Evolutionary conservation across 2,329 filamentous ascomycete genomes (phyloP).

Genomic region (Xylariaceae sp.): DNA sequence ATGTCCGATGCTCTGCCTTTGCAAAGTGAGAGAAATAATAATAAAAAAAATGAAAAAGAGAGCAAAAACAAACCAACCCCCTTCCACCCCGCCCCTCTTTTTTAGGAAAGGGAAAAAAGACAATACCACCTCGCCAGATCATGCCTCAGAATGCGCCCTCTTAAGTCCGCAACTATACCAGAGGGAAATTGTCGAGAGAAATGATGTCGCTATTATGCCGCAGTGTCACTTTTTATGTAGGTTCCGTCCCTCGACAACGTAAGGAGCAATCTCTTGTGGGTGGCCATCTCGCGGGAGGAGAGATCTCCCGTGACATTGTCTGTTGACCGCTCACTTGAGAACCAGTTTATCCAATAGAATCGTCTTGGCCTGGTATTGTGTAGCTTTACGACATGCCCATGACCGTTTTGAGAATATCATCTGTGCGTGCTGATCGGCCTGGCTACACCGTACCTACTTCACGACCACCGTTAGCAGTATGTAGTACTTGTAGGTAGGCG

Average conservation of each 20-base stretch:
- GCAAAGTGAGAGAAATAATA: neutral
- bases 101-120: neutral
- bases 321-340: constrained; percentile 28
- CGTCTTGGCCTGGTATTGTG: constrained; percentile 16
- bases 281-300: neutral
- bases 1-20: constrained; percentile 7
- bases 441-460: neutral
- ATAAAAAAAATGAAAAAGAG: neutral
- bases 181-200: constrained; percentile 5
- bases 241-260: constrained; percentile 6
- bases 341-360: constrained; percentile 24
- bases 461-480: neutral
- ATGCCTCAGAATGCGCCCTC: constrained; percentile 10
- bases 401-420: neutral
- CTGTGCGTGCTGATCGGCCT: constrained; percentile 17
- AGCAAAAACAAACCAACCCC: neutral
- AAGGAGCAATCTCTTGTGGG: constrained; percentile 7
- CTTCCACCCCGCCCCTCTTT: neutral
- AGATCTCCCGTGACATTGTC: constrained; percentile 9
- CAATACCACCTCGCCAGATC: constrained; percentile 3
- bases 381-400: constrained; percentile 4
- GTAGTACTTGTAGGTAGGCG: too few relatives aligned
- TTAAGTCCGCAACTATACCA: constrained; percentile 10
- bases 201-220: constrained; percentile 5
- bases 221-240: constrained; percentile 5